Conservation (phyloP, 2,329 filamentous ascomycete genomes). For the Arthroderma sp. region DNA sequence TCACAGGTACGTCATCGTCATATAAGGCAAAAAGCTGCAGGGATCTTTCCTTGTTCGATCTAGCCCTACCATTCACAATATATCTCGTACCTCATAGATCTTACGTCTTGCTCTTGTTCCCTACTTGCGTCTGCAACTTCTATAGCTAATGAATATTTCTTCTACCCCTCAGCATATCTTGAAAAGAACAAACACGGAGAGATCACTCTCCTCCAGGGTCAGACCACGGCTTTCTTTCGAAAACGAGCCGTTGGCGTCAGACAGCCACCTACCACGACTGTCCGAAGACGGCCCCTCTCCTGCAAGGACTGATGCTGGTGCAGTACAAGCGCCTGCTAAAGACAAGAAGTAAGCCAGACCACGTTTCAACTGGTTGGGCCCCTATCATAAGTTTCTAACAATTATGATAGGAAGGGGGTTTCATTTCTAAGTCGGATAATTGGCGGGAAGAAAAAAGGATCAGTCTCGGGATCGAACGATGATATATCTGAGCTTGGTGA, state of each 20-base stretch:
- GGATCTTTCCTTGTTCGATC: slow-evolving; percentile 1
- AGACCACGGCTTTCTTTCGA: slow-evolving; percentile 32
- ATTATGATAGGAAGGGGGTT: slow-evolving; percentile 58
- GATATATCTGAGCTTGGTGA: slow-evolving; percentile 60
- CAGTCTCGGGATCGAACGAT: slow-evolving; percentile 36
- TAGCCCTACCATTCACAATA: too few species aligned
- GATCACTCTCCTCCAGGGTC: slow-evolving; percentile 40
- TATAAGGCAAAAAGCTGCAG: slow-evolving; percentile 4
- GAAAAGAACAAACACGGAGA: slow-evolving; percentile 54
- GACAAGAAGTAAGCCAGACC: slow-evolving; percentile 53
- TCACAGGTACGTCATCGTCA: slow-evolving; percentile 46
- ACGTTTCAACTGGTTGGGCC: neutral
- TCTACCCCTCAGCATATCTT: slow-evolving; percentile 42
- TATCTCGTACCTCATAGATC: neutral
- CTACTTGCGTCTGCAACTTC: neutral
- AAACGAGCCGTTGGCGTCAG: slow-evolving; percentile 29
- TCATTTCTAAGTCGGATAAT: slow-evolving; percentile 86
- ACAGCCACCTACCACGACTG: slow-evolving; percentile 23
- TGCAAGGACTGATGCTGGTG: slow-evolving; percentile 6
- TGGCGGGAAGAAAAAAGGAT: slow-evolving; percentile 60
- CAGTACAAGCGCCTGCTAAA: slow-evolving; percentile 31
- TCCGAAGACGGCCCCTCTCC: slow-evolving; percentile 23
- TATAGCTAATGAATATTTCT: slow-evolving; percentile 18
- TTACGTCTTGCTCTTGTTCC: neutral
- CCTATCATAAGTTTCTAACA: neutral